Conservation (phyloP, 2,329 filamentous ascomycete genomes). For the Chlorencoelia australis region DNA sequence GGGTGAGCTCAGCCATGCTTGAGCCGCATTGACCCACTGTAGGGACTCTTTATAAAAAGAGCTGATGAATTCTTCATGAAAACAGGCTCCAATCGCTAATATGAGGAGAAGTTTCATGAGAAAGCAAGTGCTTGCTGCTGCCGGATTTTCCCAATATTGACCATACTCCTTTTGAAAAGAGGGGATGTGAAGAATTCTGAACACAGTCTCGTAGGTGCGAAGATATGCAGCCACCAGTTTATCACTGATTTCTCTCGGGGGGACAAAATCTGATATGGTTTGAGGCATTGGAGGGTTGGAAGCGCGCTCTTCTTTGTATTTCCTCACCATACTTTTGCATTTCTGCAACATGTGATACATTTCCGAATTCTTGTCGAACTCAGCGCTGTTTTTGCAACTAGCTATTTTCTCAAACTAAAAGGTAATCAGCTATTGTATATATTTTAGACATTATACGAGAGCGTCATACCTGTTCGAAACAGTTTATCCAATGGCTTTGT, state of each 20-base stretch:
- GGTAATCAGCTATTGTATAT: conserved; percentile 1
- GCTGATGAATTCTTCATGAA: conserved; percentile 8
- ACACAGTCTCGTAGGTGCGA: conserved; percentile 32
- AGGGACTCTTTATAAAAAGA: conserved; percentile 5
- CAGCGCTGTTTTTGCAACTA: conserved; percentile 3
- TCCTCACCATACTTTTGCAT: conserved; percentile 12
- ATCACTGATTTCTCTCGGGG: conserved; percentile 21
- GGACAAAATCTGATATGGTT: conserved; percentile 7
- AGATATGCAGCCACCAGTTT: conserved; percentile 32
- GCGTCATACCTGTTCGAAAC: conserved; percentile 10
- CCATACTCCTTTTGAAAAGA: conserved; percentile 34
- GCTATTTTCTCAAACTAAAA: conserved; percentile 4
- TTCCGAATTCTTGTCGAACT: conserved; percentile 2
- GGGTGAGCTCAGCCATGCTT: conserved; percentile 12
- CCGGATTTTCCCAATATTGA: conserved; percentile 29
- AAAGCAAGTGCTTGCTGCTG: conserved; percentile 6
- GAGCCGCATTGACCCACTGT: conserved; percentile 14
- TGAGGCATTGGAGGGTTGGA: conserved; percentile 2
- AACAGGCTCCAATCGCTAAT: conserved; percentile 12
- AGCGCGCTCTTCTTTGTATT: conserved; percentile 4
- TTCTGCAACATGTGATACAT: conserved; percentile 7
- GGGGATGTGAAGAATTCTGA: conserved; percentile 35
- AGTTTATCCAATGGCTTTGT: conserved; percentile 15
- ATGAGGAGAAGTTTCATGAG: conserved; percentile 10
- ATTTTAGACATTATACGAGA: background rate